These are phyloP conservation scores for Saxophila tyrrhenica DNA, from an alignment of 495 filamentous ascomycete species.

Conservation along the genomic window DNA sequence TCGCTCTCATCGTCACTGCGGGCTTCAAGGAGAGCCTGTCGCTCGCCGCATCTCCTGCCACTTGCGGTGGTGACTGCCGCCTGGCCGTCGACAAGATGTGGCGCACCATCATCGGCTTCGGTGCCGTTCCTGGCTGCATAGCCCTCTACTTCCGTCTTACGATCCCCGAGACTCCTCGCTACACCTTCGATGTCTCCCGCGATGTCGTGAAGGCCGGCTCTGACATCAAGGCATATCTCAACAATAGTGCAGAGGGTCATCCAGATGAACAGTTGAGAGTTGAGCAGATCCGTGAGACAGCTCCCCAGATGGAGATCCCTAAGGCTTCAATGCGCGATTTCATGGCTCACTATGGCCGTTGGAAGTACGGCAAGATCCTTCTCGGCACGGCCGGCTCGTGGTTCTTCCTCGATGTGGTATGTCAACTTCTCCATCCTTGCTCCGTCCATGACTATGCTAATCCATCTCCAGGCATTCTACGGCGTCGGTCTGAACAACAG, in stretches of 20 bases:
- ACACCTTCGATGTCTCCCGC: slow-evolving; percentile 69
- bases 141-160: slow-evolving; percentile 80
- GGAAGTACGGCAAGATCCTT: slow-evolving; percentile 56
- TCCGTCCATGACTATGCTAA: not conserved
- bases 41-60: slow-evolving; percentile 33
- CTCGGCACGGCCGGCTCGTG: slow-evolving; percentile 70
- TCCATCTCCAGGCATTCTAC: slow-evolving; percentile 49
- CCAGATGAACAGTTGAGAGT: slow-evolving; percentile 52
- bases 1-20: slow-evolving; percentile 57
- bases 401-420: slow-evolving; percentile 57
- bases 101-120: slow-evolving; percentile 66
- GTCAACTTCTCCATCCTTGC: not conserved
- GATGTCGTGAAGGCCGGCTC: slow-evolving; percentile 59
- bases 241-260: slow-evolving; percentile 36
- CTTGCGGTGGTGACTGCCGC: slow-evolving; percentile 53
- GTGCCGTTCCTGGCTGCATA: slow-evolving; percentile 63
- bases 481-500: slow-evolving; percentile 65
- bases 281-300: slow-evolving; percentile 35
- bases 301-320: slow-evolving; percentile 39
- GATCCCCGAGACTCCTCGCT: slow-evolving; percentile 73
- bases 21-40: slow-evolving; percentile 62
- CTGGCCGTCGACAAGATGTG: slow-evolving; percentile 79
- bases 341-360: slow-evolving; percentile 48
- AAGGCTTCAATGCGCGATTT: slow-evolving; percentile 62
- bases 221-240: slow-evolving; percentile 46